These are phyloP conservation scores for Oryza nivara DNA, from an alignment of 176 grass and related monocot genomes.

Conservation along the genomic window DNA sequence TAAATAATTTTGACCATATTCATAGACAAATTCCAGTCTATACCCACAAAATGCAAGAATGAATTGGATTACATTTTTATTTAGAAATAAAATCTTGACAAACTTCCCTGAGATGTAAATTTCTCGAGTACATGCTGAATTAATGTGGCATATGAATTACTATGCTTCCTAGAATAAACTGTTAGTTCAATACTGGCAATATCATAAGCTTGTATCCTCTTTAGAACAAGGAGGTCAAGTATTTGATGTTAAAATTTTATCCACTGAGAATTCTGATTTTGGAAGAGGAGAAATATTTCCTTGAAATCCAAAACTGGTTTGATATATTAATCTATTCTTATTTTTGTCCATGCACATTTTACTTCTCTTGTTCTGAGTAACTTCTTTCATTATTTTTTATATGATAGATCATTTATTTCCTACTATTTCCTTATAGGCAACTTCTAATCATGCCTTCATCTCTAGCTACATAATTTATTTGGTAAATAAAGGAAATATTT, in stretches of 20 bases:
- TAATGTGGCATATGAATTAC: not conserved
- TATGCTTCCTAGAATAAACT: not conserved
- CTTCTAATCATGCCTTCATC: not conserved
- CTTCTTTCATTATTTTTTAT: not conserved
- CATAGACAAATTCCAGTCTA: not conserved
- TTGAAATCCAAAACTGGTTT: not conserved
- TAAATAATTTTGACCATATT: not conserved
- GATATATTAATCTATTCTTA: not conserved
- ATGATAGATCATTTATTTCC: not conserved
- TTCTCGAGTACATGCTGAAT: not conserved
- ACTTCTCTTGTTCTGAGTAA: not conserved
- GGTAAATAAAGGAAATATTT: not conserved
- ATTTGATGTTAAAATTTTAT: not conserved
- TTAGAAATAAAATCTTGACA: not conserved
- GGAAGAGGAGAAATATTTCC: not conserved
- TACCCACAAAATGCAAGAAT: not conserved
- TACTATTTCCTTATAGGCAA: not conserved
- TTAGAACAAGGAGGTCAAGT: not conserved
- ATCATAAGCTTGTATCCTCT: not conserved
- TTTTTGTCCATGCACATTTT: not conserved
- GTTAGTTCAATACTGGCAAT: not conserved
- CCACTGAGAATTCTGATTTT: constrained; percentile 6
- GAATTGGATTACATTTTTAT: not conserved
- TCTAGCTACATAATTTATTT: not conserved
- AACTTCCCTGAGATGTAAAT: not conserved